Conservation (phyloP, 75 land plant genomes). For the Pinus albicaulis region DNA sequence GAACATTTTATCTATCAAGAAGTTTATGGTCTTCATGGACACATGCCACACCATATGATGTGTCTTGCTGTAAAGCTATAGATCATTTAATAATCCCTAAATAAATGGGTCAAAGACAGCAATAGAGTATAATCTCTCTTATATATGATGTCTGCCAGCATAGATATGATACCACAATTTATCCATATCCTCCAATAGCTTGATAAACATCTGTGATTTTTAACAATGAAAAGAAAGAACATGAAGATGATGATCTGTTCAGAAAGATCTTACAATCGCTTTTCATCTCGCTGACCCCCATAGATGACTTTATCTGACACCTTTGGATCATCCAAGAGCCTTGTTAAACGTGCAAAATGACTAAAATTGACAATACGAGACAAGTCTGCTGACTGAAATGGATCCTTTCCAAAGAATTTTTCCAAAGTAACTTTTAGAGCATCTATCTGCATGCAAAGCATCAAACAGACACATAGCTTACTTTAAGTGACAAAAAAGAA, state of each 20-base stretch:
- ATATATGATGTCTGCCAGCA: background rate
- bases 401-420: conserved; percentile 79
- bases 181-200: background rate
- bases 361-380: conserved; percentile 74
- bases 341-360: conserved; percentile 70
- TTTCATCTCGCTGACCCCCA: conserved; percentile 77
- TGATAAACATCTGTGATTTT: background rate
- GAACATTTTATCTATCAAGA: no score
- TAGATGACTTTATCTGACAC: conserved; percentile 66
- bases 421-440: conserved; percentile 48
- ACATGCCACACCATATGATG: no score
- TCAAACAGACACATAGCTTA: conserved; percentile 1
- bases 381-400: conserved; percentile 65
- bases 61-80: background rate
- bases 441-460: conserved; percentile 45
- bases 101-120: background rate
- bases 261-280: conserved; percentile 49
- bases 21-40: no score
- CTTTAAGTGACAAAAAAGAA: background rate
- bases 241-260: background rate
- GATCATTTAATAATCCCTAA: background rate
- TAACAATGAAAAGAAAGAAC: background rate
- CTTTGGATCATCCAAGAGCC: conserved; percentile 77
- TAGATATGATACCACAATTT: background rate
- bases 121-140: background rate